These are phyloP conservation scores for Teratosphaeria destructans DNA, from an alignment of 2,329 filamentous ascomycete genomes.

Conservation along the genomic window DNA sequence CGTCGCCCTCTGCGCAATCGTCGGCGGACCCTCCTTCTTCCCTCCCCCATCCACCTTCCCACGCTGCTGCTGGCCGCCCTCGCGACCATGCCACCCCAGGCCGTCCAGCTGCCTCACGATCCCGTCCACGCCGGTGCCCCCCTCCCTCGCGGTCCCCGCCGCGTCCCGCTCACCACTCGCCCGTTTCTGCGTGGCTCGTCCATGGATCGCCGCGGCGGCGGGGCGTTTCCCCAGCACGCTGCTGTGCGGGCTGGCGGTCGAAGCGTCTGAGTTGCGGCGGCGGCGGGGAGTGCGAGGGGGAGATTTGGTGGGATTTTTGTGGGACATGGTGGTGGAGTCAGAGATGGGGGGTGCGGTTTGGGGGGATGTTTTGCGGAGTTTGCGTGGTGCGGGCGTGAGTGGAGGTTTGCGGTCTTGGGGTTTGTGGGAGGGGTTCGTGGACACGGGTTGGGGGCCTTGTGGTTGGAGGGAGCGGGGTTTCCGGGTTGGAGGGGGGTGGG, in stretches of 20 bases:
- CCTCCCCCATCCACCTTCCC: too few relatives aligned
- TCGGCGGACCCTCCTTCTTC: neutral
- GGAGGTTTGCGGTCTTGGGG: neutral
- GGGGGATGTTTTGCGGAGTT: neutral
- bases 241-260: neutral
- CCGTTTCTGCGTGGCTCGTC: neutral
- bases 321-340: neutral
- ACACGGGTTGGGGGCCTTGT: neutral
- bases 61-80: neutral
- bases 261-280: neutral
- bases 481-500: neutral
- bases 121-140: neutral
- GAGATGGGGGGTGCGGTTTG: neutral
- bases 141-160: neutral
- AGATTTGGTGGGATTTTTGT: neutral
- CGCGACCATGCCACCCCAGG: neutral
- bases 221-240: neutral
- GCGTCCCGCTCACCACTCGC: neutral
- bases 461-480: neutral
- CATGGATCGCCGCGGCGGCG: neutral
- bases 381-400: neutral
- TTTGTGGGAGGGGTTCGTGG: neutral
- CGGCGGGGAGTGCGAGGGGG: neutral
- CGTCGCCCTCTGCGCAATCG: neutral
- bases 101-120: neutral